Evolutionary conservation across 495 filamentous ascomycete species (phyloP), one percentile per base, ranked within the genome.

Genomic region (Penicillium dipodomyicola): DNA sequence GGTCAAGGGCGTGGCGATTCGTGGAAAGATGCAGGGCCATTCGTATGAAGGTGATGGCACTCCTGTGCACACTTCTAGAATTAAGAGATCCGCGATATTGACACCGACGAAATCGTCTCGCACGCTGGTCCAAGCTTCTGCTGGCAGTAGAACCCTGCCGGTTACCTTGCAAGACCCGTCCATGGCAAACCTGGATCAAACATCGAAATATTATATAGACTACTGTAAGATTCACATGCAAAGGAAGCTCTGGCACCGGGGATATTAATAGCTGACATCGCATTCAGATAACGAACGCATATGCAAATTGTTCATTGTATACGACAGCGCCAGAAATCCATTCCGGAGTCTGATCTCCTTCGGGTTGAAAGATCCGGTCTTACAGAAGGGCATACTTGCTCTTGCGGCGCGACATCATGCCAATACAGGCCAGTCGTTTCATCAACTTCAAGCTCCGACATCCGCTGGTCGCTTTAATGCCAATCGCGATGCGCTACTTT

Each of bases 351-450:
- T 84, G 23, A 69, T 84, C 17, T 69, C 80, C 0, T 67, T 81
- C n/a, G 72, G 78, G 6, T 58, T 73, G 30, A 57, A 70, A 6
- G 76, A 80, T 41, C 69, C 74, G n/a, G 75, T 77, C 46, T 69
- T 85, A 19, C 64, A 77, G 20, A 74, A 79, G 50, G 72, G 80
- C 22, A 67, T 85, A 44, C 59, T 82, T 29, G 80, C 82, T 17
- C 77, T 80, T 22, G 77, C 81, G 0, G 82, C 82, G 11, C 74
- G 83, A 33, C 82, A 85, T 44, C 71, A 76, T 35, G 77, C 72
- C n/a, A 79, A 68, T 48, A 69, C 67, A 53, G 53, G 67, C 30
- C 59, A 65, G 33, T 44, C 63, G 0, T 72, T 72, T 46, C 15
- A 67, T 49, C 32, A 65, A 43, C 0, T 49, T 27, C 56, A 64